phyloP scores from a whole-genome alignment of 345 rosid genomes.

The Aquilaria sinensis region DNA sequence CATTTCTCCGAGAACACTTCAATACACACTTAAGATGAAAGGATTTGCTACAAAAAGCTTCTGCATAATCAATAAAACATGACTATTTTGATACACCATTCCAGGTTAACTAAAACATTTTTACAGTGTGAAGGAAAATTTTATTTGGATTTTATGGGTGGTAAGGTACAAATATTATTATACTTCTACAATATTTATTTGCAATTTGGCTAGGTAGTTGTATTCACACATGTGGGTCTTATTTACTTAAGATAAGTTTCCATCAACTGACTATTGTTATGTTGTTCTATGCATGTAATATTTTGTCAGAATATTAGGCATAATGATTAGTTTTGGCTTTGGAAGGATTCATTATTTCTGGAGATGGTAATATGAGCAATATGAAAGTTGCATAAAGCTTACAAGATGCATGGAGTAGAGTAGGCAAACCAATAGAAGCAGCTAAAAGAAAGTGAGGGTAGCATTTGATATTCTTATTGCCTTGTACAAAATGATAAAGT shows the following conservation, averaged over 20 bases:
- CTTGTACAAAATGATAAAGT: too few species aligned
- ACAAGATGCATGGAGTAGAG: too few species aligned
- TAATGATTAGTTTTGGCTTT: constrained; percentile 49
- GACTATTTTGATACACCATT: too few species aligned
- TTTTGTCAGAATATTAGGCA: constrained; percentile 34
- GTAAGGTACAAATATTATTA: too few species aligned
- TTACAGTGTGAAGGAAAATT: background rate
- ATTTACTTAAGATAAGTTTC: background rate
- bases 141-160: background rate
- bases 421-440: too few species aligned
- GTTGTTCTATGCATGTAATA: constrained; percentile 1
- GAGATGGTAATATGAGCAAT: constrained; percentile 1
- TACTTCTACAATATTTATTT: background rate
- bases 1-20: too few species aligned
- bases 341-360: constrained; percentile 36
- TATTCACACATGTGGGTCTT: background rate
- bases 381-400: too few species aligned
- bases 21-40: too few species aligned
- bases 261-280: background rate
- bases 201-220: background rate
- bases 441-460: too few species aligned
- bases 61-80: too few species aligned
- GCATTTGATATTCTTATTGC: too few species aligned
- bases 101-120: background rate
- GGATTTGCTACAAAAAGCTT: too few species aligned